Conservation (phyloP, 345 rosid species). For the Arabidopsis arenosa region DNA sequence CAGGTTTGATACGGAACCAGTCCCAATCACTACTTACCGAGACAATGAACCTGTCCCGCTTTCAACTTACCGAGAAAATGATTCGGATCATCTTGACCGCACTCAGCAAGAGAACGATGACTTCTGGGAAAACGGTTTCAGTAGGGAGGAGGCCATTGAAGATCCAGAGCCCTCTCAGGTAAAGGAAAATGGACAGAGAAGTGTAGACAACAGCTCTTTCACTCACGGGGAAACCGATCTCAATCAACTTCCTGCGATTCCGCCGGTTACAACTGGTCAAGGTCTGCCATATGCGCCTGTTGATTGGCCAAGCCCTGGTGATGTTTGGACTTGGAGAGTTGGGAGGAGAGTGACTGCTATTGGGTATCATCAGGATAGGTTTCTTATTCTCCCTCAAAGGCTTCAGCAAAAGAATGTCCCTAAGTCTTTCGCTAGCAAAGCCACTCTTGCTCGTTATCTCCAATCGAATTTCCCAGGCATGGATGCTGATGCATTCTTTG, state of each 20-base stretch:
- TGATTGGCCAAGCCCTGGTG: conserved; percentile 47
- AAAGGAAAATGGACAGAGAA: conserved; percentile 45
- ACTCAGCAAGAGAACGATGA: conserved; percentile 45
- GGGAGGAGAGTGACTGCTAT: conserved; percentile 64
- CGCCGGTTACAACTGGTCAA: conserved; percentile 39
- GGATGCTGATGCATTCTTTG: conserved; percentile 65
- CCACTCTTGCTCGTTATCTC: conserved; percentile 58
- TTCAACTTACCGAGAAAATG: conserved; percentile 34
- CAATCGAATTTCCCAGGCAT: conserved; percentile 55
- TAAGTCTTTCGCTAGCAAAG: conserved; percentile 69
- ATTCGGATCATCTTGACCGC: conserved; percentile 23
- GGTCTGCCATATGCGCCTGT: conserved; percentile 45
- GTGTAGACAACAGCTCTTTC: conserved; percentile 34
- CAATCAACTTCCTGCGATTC: conserved; percentile 44
- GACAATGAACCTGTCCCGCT: conserved; percentile 40
- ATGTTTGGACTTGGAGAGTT: conserved; percentile 67
- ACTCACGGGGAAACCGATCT: conserved; percentile 43
- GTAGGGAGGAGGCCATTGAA: conserved; percentile 28
- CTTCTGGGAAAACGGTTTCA: conserved; percentile 47
- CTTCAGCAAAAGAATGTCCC: conserved; percentile 41
- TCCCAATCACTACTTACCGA: conserved; percentile 6
- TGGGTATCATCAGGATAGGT: conserved; percentile 73
- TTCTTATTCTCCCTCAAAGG: conserved; percentile 61
- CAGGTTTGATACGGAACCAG: conserved; percentile 41
- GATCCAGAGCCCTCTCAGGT: conserved; percentile 20